Evolutionary conservation across 192 early-diverging fungal genomes (phyloP), one percentile per base, ranked within the genome.

Genomic region (Entomortierella parvispora): DNA sequence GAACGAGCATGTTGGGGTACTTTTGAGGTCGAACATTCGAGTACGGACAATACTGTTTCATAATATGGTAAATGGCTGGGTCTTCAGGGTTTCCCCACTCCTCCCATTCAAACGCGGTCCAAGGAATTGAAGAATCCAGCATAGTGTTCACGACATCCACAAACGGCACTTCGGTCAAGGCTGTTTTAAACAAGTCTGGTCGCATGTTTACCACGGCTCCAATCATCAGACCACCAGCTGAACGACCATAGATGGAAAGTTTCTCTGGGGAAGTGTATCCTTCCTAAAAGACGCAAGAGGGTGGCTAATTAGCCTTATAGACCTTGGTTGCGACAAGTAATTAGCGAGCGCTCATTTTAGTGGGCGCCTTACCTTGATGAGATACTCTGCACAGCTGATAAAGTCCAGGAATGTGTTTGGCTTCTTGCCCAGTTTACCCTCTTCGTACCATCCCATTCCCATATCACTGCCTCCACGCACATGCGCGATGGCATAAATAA

Each of bases 91-190:
- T 85, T 0, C 93, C 93, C 93, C 93, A 94, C 58, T 94, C 93
- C 20, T 86, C 81, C 47, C 85, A 88, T 60, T 94, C 93, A 29
- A 93, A 85, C 29, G 79, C 70, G 15, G 93, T 93, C 46, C 91
- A 71, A 4, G 93, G 93, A n/a, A 94, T 82, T 40, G 86, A 72
- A 7, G 93, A 86, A 49, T 87, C 83, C 51, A 93, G 63, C 94
- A 95, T 95, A n/a, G 93, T 85, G 25, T 92, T 91, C 20, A 95
- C 72, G 29, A 92, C 91, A 68, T 95, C 94, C 1, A 95, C 88
- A 84, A 95, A 95, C 0, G 94, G 94, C 0, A 95, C 94, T 60
- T 91, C 87, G 4, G 92, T 82, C 17, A 93, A 56, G 0, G 90
- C 86, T 0, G 93, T 90, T 12, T 88, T 87, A 75, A 93, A 94